A percentile compares a stretch with the other conserved stretches of the same genome.
These are phyloP conservation scores for Teratosphaeria zuluensis DNA, from an alignment of 2,329 filamentous ascomycete species.

Conservation along the genomic window DNA sequence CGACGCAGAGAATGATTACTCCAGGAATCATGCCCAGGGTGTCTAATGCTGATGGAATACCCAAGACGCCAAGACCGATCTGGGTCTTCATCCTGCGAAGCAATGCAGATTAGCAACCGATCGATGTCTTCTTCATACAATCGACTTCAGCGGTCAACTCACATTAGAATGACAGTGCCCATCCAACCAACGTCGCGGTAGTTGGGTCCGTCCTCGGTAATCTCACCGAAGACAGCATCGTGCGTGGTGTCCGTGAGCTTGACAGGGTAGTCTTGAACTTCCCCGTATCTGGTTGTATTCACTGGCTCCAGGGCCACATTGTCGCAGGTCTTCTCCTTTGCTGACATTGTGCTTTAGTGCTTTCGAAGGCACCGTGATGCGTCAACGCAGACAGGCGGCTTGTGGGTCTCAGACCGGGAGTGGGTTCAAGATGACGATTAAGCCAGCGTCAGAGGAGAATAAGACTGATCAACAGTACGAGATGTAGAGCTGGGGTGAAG, in stretches of 20 bases:
- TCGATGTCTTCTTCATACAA: neutral
- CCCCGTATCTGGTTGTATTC: neutral
- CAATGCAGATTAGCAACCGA: constrained; percentile 26
- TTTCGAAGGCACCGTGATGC: neutral
- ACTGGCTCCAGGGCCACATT: neutral
- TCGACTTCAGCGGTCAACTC: neutral
- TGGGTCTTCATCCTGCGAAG: constrained; percentile 30
- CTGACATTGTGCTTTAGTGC: neutral
- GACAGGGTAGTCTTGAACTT: neutral
- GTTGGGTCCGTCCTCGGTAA: neutral
- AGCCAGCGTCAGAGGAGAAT: neutral
- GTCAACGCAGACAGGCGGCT: neutral
- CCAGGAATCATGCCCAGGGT: constrained; percentile 10
- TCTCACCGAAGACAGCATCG: neutral
- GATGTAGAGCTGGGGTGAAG: neutral
- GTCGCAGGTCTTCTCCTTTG: neutral
- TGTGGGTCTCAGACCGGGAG: neutral
- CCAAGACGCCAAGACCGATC: constrained; percentile 29
- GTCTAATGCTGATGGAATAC: constrained; percentile 11
- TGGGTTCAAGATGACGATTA: neutral
- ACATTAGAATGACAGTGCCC: neutral
- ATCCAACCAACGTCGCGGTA: neutral
- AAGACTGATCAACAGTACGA: neutral
- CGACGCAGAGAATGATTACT: constrained; percentile 8
- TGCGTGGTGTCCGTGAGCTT: neutral